Evolutionary conservation across 202 grass and related monocot species (phyloP).

Genomic region (Tripidium arundinaceum): DNA sequence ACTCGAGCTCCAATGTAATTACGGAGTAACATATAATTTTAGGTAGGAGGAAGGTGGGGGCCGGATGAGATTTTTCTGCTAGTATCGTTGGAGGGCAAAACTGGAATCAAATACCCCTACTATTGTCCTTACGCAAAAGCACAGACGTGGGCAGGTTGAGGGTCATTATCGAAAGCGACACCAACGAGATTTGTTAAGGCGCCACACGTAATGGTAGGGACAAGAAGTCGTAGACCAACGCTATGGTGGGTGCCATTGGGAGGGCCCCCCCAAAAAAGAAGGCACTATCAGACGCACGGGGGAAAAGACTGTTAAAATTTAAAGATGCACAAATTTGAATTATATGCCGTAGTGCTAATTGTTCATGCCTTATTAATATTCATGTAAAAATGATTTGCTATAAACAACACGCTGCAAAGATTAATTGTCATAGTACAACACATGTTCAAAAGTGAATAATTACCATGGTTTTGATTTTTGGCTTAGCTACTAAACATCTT

Average conservation of each 20-base stretch:
- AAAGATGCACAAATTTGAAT: background rate
- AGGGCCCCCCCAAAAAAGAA: background rate
- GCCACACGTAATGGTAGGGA: conserved; percentile 12
- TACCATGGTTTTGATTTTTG: background rate
- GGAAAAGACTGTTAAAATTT: background rate
- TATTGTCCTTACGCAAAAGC: background rate
- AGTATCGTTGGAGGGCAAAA: background rate
- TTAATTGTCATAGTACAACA: background rate
- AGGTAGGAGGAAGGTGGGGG: background rate
- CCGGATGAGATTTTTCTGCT: background rate
- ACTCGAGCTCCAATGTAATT: background rate
- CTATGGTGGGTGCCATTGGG: background rate
- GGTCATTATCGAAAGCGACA: conserved; percentile 6
- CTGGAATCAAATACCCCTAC: background rate
- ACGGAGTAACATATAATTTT: background rate
- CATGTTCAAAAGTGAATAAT: background rate
- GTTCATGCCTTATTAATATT: background rate
- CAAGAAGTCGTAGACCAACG: background rate
- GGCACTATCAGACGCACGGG: background rate
- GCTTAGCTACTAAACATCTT: too few relatives aligned
- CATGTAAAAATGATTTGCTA: background rate
- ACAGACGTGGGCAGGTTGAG: background rate
- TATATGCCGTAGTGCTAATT: background rate
- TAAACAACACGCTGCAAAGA: background rate
- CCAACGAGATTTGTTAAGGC: background rate